Base-by-base conservation (phyloP, 2,329 filamentous ascomycete species). In the Fusarium continuum region DNA sequence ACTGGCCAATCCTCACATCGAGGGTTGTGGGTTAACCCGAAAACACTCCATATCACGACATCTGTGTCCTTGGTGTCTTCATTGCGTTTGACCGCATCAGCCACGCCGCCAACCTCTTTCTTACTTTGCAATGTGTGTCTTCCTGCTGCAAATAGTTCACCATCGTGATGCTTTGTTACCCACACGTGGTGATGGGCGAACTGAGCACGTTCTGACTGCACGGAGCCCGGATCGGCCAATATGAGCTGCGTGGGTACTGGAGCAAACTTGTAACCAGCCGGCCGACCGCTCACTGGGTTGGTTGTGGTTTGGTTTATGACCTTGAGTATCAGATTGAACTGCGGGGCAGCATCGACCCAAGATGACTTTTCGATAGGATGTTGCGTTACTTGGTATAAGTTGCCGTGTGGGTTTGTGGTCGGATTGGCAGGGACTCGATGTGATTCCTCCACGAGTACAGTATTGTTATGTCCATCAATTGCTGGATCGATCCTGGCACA, bases 1-100 rank as follows among this genome's bases (percentile, higher is more conserved):
- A 90, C 85, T 0, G 87, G 88, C 77, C 88, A 90, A 69, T 90
- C 88, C 68, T 91, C 88, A 9, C 84, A 81, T 2, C 87, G 78
- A 0, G 87, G 87, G 29, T 88, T 85, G 63, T 90, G 88, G 25
- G 88, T 90, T 13, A 89, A 81, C n/a, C 87, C 79, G 68, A 82
- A 82, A 8, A 83, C 80, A 7, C 83, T 79, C 83, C 84, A 88
- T 5, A 87, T 73, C 1, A 88, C 84, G 26, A 85, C 78, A 41
- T 86, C 81, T 16, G 81, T 77, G 45, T 88, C 51, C 25, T 74
- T 57, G 73, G 73, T 80, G 38, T 80, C 76, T 19, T 88, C 85
- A 6, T 81, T 79, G 11, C 75, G 67, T 4, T 67, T 73, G 1
- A 72, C 74, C 0, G 81, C 3, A 70, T 49, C 81, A 64, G 55